Evolutionary conservation across 2,329 filamentous ascomycete genomes (phyloP).

Genomic region (Curvularia eragrostidis): DNA sequence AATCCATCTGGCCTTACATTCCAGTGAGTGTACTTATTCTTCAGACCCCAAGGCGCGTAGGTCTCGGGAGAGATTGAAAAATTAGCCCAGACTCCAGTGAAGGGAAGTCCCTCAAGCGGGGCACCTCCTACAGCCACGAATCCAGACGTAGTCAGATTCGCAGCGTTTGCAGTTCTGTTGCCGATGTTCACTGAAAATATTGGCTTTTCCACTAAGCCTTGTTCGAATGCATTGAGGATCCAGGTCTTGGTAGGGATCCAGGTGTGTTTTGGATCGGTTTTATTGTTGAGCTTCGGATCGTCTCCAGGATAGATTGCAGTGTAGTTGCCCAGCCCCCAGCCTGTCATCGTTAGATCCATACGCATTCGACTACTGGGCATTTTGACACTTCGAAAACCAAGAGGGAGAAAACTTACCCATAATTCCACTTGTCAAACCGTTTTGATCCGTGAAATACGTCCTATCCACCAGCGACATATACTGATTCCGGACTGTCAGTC

Average conservation of each 20-base stretch:
- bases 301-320: background rate
- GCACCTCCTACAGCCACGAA: constrained; percentile 6
- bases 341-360: background rate
- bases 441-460: background rate
- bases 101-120: background rate
- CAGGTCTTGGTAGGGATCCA: background rate
- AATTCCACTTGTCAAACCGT: background rate
- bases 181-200: constrained; percentile 4
- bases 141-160: background rate
- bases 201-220: constrained; percentile 4
- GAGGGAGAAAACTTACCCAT: background rate
- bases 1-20: constrained; percentile 2
- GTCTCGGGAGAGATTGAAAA: background rate
- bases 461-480: background rate
- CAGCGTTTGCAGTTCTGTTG: background rate
- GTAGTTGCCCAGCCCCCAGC: constrained; percentile 2
- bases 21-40: constrained; percentile 2
- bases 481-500: constrained; percentile 2
- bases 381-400: background rate
- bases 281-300: background rate
- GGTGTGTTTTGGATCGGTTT: background rate
- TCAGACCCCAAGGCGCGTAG: background rate
- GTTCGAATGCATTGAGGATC: background rate
- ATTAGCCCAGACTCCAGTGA: background rate
- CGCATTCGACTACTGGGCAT: background rate